Evolutionary conservation across 495 filamentous ascomycete genomes (phyloP), one percentile per base, ranked within the genome.

Genomic region (Massariosphaeria phaeospora): DNA sequence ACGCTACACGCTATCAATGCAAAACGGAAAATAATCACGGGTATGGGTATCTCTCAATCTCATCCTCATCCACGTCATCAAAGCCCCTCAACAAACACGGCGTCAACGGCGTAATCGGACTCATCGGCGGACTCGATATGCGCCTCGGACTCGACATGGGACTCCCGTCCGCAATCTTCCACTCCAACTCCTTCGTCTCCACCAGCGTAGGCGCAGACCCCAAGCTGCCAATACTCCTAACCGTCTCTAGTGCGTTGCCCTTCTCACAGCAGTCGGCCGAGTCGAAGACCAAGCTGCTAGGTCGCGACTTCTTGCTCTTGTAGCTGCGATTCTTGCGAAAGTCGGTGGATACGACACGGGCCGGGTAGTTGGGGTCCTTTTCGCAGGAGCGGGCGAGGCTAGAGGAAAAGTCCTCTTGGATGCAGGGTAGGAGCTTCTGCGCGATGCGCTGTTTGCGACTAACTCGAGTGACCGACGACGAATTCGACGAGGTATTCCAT

Each of bases 401-500:
- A n/a, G 57, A 61, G 10, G 50, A 50, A 21, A 61, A 61, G 24
- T 61, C 57, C 27, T 61, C 44, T 9, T 56, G 20, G 27, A 62
- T 57, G 34, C 58, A 62, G 11, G 58, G 58, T 18, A 62, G n/a
- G 23, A 62, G 51, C 58, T 52, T 57, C 31, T 31, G 46, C 11
- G 58, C 52, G 21, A 62, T 26, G 29, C 58, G 15, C 30, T 57
- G 41, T 26, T 30, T 39, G 23, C 29, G 31, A 23, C 52, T 47
- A 17, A 62, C 52, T 30, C 52, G 23, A 6, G 58, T 62, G 41
- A 62, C 47, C 2, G 46, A 48, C n/a, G 52, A 56, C 12, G 58
- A 56, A 29, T 55, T 59, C 21, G 52, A 56, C 1, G 57, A 52
- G n/a, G n/a, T n/a, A 26, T 48, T 62, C 58, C 58, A 63, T 48